phyloP scores from a whole-genome alignment of 2,329 filamentous ascomycete species.

The Exophiala oligosperma region DNA sequence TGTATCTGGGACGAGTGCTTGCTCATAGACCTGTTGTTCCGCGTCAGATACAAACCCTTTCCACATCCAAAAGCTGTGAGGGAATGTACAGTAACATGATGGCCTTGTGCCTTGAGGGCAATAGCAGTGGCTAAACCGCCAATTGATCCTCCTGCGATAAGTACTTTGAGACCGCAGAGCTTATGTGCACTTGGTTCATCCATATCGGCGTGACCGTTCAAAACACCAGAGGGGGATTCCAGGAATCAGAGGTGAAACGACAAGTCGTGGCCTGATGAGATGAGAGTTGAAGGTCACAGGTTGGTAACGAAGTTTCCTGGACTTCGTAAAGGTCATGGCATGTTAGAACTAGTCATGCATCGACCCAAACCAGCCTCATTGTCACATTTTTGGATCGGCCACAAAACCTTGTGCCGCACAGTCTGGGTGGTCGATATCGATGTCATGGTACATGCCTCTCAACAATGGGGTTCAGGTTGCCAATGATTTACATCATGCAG shows the following conservation, averaged over 20 bases:
- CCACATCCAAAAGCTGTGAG: too few relatives aligned
- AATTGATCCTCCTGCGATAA: slow-evolving; percentile 53
- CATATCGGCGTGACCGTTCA: neutral
- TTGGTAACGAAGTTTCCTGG: too few relatives aligned
- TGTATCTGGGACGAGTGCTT: too few relatives aligned
- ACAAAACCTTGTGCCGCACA: too few relatives aligned
- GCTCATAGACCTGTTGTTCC: too few relatives aligned
- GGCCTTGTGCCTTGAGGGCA: slow-evolving; percentile 41
- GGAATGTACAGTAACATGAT: slow-evolving; percentile 2
- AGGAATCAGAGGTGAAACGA: neutral
- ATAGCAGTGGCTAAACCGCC: slow-evolving; percentile 52
- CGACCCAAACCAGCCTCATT: too few relatives aligned
- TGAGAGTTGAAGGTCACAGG: too few relatives aligned
- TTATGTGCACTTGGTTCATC: neutral
- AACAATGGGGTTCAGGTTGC: neutral
- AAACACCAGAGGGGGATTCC: neutral
- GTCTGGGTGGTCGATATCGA: too few relatives aligned
- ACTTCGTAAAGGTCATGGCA: too few relatives aligned
- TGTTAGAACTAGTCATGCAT: too few relatives aligned
- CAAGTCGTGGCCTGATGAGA: neutral
- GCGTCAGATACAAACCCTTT: neutral
- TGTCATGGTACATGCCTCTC: too few relatives aligned
- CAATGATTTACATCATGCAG: neutral
- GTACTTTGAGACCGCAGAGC: slow-evolving; percentile 37
- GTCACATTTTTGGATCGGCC: too few relatives aligned